Base-by-base conservation (phyloP, 805 yeast genomes). In the Saturnispora serradocipensis region DNA sequence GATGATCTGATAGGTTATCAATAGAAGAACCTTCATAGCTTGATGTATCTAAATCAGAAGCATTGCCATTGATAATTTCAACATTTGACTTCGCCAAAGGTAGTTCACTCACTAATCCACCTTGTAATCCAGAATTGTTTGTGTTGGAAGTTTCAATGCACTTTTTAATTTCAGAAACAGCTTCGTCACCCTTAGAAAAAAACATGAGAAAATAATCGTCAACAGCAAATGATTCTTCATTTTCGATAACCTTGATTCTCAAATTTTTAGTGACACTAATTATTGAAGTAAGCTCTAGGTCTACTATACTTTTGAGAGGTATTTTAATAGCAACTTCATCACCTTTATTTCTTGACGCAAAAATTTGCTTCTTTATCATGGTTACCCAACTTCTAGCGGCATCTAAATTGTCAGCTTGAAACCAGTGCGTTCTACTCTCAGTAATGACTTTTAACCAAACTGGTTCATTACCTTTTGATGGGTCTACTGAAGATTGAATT, bases 361-460 rank as follows among this genome's bases (percentile, higher is more conserved):
- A 91, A 2, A 88, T 80, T 49, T 84, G 83, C 59, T 86, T 88
- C 56, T 85, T 86, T 43, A 91, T 66, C 9, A 76, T 69, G 49
- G 82, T 81, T 45, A 79, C 82, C 98, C 98, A 91, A 16, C 82
- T 77, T 53, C 86, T 74, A 0, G 97, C 97, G 6, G 83, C 70
- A 54, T 74, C 80, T 15, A 77, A 67, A 24, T 84, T 81, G 60
- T 90, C 97, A 2, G 95, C 86, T 55, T 77, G 75, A 58, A 90
- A 85, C 40, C 75, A 73, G 64, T 82, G 82, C 0, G 78, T 73
- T 56, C 79, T 76, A 30, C 74, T 71, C 42, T 75, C 80, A 2
- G 88, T 81, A 2, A 74, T 65, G 24, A 91, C 67, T 43, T 75
- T 72, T 59, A 90, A 79, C 76, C 83, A 79, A 22, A 62, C 63